Evolutionary conservation across 2,329 filamentous ascomycete genomes (phyloP).

Genomic region (Colletotrichum camelliae): DNA sequence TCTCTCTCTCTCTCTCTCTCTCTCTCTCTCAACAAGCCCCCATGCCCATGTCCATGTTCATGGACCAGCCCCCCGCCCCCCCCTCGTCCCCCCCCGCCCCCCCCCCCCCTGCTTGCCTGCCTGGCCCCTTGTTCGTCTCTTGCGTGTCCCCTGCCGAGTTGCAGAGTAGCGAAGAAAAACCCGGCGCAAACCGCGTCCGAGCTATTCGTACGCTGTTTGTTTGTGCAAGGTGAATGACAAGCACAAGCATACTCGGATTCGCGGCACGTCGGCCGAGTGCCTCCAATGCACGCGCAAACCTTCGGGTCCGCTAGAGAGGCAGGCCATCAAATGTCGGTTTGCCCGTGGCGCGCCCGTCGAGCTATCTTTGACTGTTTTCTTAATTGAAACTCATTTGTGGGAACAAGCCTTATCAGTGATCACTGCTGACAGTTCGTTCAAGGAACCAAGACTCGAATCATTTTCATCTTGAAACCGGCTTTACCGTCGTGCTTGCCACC

Average conservation of each 20-base stretch:
- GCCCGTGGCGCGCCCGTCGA: background rate
- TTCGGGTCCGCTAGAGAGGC: background rate
- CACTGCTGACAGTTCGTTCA: background rate
- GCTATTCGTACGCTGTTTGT: background rate
- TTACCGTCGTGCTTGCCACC: background rate
- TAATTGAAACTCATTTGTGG: background rate
- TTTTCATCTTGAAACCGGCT: background rate
- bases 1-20: no score
- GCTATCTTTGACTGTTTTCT: background rate
- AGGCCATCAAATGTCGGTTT: background rate
- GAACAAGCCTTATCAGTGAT: background rate
- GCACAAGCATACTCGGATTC: background rate
- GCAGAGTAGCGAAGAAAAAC: background rate
- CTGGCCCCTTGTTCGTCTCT: background rate
- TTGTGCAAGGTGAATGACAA: background rate
- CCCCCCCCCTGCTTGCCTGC: background rate
- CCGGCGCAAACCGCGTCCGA: slow-evolving; percentile 5
- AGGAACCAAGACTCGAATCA: background rate
- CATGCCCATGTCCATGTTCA: background rate
- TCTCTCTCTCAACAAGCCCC: background rate
- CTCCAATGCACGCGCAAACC: background rate
- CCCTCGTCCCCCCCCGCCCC: background rate
- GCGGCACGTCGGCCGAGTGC: slow-evolving; percentile 3
- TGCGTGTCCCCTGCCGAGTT: background rate
- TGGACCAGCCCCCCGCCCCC: background rate